Base-by-base conservation (phyloP, 305 asterid species). In the Solanum hybrid region DNA sequence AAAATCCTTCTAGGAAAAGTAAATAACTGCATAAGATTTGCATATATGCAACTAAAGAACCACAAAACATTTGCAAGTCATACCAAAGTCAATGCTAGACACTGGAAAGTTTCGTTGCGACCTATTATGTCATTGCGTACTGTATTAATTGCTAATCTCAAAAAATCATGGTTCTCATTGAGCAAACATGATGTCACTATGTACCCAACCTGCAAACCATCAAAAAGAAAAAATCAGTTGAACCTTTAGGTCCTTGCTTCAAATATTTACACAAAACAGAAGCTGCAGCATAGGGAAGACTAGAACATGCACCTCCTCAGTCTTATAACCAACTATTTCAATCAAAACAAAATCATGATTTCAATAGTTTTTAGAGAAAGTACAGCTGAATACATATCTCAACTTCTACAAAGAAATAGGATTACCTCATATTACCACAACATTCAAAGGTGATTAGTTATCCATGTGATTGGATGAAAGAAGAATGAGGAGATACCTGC, bases 41-140 rank as follows among this genome's bases (percentile, higher is more conserved):
- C 87, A 85, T 31, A 56, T 85, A 31, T 56, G 76, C 45, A 31
- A 85, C n/a, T 56, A 31, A 56, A 51, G 32, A 85, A 64, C 31
- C 73, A 85, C 45, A 56, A 32, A 85, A 85, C 45, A 85, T 85
- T 27, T 85, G 45, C 32, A 60, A 56, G 45, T 34, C 94, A 85
- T 97, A 98, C 99, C 99, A 98, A 91, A 69, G 99, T 97, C 93
- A 98, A 91, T 69, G 99, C 99, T 72, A 98, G 99, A 91, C 99
- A 98, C 93, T 98, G 99, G 92, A 95, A 98, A 88, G 99, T 98
- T 93, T 98, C 99, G 69, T 98, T 98, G 91, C 99, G 98, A 66
- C 99, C 99, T 85, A 98, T 98, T 91, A 98, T 98, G 93, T 98
- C 99, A 92, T 97, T 98, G 91, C 99, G 98, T 89, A 98, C 99